Conservation (phyloP, 768 basidiomycete species). For the Xerocomellus amylosporus region DNA sequence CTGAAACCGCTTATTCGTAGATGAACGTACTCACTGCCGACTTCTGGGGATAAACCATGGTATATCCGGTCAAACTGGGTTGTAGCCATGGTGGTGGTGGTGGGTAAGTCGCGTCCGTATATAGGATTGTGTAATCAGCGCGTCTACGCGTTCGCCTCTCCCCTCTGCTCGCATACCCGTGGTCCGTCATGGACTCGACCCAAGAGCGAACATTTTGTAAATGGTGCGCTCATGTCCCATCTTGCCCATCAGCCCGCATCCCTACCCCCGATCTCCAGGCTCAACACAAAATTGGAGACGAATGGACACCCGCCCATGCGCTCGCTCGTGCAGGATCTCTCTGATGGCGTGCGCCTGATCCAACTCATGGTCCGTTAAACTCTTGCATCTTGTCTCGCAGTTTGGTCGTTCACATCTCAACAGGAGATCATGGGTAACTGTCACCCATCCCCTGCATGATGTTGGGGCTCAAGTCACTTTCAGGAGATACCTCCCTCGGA, state of each 20-base stretch:
- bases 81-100: conserved; percentile 45
- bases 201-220: conserved; percentile 89
- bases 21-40: conserved; percentile 68
- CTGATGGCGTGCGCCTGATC: conserved; percentile 92
- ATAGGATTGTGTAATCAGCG: conserved; percentile 19
- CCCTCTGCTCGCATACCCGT: not conserved
- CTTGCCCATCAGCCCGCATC: not conserved
- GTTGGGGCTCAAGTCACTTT: conserved; percentile 7
- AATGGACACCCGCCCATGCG: conserved; percentile 84
- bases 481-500: conserved; percentile 91
- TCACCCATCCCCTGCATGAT: conserved; percentile 1
- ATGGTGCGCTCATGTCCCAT: conserved; percentile 52
- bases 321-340: conserved; percentile 86
- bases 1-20: not conserved
- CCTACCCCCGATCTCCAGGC: conserved; percentile 48
- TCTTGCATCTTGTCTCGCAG: not conserved
- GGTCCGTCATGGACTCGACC: conserved; percentile 30
- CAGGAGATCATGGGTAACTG: conserved; percentile 94
- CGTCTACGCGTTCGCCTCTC: conserved; percentile 1
- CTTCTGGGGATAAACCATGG: conserved; percentile 64
- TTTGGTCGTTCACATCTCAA: not conserved
- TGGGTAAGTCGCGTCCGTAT: conserved; percentile 32
- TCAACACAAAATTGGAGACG: conserved; percentile 91
- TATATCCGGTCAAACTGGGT: conserved; percentile 88
- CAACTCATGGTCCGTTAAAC: conserved; percentile 75